phyloP scores from a whole-genome alignment of 177 flowering plant species.

The Vitis hybrid region DNA sequence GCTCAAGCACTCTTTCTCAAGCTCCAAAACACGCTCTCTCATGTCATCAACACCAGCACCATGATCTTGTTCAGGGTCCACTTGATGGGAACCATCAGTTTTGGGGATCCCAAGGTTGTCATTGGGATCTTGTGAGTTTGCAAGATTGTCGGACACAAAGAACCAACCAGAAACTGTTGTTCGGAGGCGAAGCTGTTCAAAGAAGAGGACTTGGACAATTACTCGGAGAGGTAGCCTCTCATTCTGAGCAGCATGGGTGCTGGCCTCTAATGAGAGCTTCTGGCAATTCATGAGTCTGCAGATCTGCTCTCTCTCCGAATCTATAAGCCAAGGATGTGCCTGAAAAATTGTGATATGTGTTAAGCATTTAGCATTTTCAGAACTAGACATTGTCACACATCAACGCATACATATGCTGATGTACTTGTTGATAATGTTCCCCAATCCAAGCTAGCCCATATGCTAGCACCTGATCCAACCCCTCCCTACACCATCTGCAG shows the following conservation, averaged over 20 bases:
- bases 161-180: constrained; percentile 65
- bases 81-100: constrained; percentile 13
- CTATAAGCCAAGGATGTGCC: constrained; percentile 75
- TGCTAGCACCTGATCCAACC: too few relatives aligned
- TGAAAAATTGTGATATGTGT: constrained; percentile 17
- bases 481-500: too few relatives aligned
- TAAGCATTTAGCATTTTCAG: too few relatives aligned
- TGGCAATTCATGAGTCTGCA: constrained; percentile 72
- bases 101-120: constrained; percentile 23
- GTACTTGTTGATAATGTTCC: too few relatives aligned
- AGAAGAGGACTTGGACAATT: constrained; percentile 65
- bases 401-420: neutral
- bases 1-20: constrained; percentile 58
- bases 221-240: constrained; percentile 67
- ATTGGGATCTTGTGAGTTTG: constrained; percentile 34
- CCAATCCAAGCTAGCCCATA: too few relatives aligned
- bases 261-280: constrained; percentile 65
- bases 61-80: constrained; percentile 8
- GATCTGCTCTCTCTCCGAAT: constrained; percentile 59
- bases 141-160: constrained; percentile 57
- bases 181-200: constrained; percentile 63
- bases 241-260: constrained; percentile 73
- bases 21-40: constrained; percentile 48
- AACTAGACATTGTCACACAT: too few relatives aligned
- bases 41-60: constrained; percentile 31